phyloP scores from a whole-genome alignment of 2,329 filamentous ascomycete species.

The Ambrosiella cleistominuta region DNA sequence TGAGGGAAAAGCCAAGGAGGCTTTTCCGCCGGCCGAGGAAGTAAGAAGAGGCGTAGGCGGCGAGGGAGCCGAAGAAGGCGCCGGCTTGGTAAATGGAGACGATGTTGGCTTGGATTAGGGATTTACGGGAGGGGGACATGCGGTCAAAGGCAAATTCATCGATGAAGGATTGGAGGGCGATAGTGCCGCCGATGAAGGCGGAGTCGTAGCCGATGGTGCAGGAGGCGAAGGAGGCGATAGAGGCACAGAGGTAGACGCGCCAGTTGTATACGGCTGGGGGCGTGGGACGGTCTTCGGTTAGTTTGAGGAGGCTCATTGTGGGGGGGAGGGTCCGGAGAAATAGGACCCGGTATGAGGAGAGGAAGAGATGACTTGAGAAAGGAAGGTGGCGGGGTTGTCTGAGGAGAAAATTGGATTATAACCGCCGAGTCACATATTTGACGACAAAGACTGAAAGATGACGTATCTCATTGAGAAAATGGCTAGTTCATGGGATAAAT shows the following conservation, averaged over 20 bases:
- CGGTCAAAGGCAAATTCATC: constrained; percentile 46
- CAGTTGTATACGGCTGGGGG: constrained; percentile 42
- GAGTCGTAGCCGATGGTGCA: constrained; percentile 38
- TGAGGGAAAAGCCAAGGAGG: constrained; percentile 38
- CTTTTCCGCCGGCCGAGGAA: constrained; percentile 50
- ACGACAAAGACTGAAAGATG: neutral
- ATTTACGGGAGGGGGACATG: constrained; percentile 30
- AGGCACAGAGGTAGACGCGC: constrained; percentile 37
- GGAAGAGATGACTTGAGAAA: neutral
- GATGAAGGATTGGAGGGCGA: constrained; percentile 33
- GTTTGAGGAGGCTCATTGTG: constrained; percentile 29
- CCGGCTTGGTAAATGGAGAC: constrained; percentile 65
- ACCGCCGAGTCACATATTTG: neutral
- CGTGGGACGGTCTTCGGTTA: constrained; percentile 40
- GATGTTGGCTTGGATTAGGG: constrained; percentile 54
- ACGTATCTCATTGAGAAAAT: neutral
- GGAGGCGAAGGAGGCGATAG: constrained; percentile 36
- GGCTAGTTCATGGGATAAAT: neutral
- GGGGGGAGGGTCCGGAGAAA: neutral
- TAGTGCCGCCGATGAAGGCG: constrained; percentile 63
- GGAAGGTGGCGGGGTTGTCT: neutral
- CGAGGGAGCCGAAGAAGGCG: constrained; percentile 64
- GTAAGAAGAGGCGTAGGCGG: constrained; percentile 48
- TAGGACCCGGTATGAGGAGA: neutral
- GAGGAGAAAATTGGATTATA: neutral